Conservation (phyloP, 176 grass and related monocot species). For the Paspalum notatum region DNA sequence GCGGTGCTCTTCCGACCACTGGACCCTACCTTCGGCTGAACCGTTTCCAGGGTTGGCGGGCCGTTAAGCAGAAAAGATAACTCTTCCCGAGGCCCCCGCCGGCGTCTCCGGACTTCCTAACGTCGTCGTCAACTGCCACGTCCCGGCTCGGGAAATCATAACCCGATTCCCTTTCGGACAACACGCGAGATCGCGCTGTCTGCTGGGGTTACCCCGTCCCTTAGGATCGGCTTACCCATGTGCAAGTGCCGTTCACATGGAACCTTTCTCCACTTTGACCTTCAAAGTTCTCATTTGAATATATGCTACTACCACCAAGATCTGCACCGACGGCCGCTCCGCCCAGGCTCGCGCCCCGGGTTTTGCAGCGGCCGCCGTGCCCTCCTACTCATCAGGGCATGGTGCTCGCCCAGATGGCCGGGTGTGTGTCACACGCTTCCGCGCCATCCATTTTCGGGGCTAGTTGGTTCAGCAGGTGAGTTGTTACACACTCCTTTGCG, state of each 20-base stretch:
- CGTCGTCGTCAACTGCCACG: constrained; percentile 58
- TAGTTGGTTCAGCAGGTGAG: constrained; percentile 79
- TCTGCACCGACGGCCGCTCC: constrained; percentile 58
- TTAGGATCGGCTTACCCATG: constrained; percentile 64
- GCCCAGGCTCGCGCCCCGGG: constrained; percentile 53
- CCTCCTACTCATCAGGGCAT: constrained; percentile 19
- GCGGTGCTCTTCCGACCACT: constrained; percentile 64
- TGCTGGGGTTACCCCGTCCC: background rate
- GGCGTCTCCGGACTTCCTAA: constrained; percentile 66
- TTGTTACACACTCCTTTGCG: constrained; percentile 69
- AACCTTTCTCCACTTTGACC: background rate
- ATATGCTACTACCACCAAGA: constrained; percentile 34
- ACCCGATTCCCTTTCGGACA: constrained; percentile 52
- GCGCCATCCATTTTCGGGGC: constrained; percentile 75
- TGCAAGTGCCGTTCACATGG: constrained; percentile 52
- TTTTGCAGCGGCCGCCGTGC: constrained; percentile 46
- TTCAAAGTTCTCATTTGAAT: constrained; percentile 1
- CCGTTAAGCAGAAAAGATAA: constrained; percentile 74
- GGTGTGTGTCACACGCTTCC: constrained; percentile 66
- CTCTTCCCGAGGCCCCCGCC: constrained; percentile 71
- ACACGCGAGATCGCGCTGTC: constrained; percentile 13
- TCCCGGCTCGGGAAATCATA: constrained; percentile 62
- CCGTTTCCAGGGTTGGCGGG: constrained; percentile 63
- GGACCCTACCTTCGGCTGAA: constrained; percentile 68
- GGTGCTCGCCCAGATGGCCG: constrained; percentile 20